Conservation (phyloP, 805 yeast species). For the Candida vartiovaarae region DNA sequence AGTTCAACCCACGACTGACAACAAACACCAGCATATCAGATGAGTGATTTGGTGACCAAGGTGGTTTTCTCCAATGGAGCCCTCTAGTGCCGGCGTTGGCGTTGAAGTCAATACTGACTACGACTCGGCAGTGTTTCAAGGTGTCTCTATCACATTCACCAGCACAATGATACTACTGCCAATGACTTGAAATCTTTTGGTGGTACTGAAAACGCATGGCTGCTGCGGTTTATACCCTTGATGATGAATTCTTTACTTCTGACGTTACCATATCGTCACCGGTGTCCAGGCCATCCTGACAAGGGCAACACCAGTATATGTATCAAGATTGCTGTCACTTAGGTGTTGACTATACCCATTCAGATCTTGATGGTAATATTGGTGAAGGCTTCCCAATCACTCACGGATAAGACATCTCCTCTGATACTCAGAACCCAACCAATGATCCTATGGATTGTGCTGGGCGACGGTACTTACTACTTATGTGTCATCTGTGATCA, state of each 20-base stretch:
- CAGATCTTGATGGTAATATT: constrained; percentile 5
- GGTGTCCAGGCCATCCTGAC: constrained; percentile 2
- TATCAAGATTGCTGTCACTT: constrained; percentile 3
- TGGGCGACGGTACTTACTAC: constrained; percentile 14
- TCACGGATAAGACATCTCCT: constrained; percentile 12
- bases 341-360: constrained; percentile 8
- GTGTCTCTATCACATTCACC: constrained; percentile 7
- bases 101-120: constrained; percentile 6
- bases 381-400: constrained; percentile 6
- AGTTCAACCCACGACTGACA: constrained; percentile 36
- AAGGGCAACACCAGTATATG: constrained; percentile 2
- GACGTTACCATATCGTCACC: constrained; percentile 2
- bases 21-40: constrained; percentile 70
- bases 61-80: constrained; percentile 78
- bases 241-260: constrained; percentile 4
- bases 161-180: constrained; percentile 3
- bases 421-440: constrained; percentile 5
- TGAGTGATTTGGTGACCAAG: constrained; percentile 75
- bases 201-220: constrained; percentile 13
- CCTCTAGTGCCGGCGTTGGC: constrained; percentile 4
- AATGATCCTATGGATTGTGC: constrained; percentile 12
- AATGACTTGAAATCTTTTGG: constrained; percentile 3
- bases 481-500: constrained; percentile 10
- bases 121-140: constrained; percentile 11
- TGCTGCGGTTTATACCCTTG: constrained; percentile 7